Evolutionary conservation across 805 yeast genomes (phyloP).

Genomic region (Lachancea waltii): DNA sequence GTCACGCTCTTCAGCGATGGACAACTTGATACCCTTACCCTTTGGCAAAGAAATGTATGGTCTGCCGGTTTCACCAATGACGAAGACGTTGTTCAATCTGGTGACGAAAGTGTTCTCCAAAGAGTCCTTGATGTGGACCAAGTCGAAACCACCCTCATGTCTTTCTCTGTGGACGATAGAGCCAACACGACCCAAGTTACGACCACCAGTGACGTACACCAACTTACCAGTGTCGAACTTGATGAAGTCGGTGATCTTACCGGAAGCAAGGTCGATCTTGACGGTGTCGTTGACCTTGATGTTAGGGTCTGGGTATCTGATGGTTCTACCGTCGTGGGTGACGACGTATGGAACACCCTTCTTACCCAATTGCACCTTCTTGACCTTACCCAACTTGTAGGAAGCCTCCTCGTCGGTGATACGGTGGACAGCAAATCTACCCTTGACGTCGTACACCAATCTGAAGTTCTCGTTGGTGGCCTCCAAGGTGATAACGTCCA

Average conservation of each 20-base stretch:
- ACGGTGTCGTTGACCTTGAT: constrained; percentile 97
- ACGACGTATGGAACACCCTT: constrained; percentile 97
- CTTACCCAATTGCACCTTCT: constrained; percentile 97
- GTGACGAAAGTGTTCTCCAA: constrained; percentile 94
- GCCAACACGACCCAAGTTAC: constrained; percentile 98
- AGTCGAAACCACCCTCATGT: constrained; percentile 98
- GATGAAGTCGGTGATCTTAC: constrained; percentile 85
- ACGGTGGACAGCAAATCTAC: constrained; percentile 99
- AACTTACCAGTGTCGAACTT: constrained; percentile 89
- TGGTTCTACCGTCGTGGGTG: constrained; percentile 99
- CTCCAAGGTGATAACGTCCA: constrained; percentile 96
- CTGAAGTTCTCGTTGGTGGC: constrained; percentile 99
- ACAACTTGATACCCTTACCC: constrained; percentile 97
- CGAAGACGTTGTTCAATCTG: constrained; percentile 88
- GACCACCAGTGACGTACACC: constrained; percentile 95
- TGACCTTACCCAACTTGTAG: constrained; percentile 97
- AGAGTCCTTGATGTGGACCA: constrained; percentile 93
- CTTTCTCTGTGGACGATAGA: constrained; percentile 92
- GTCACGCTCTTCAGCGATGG: constrained; percentile 97
- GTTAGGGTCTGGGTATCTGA: constrained; percentile 98
- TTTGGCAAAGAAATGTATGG: constrained; percentile 93
- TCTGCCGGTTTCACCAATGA: constrained; percentile 92
- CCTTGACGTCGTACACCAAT: constrained; percentile 96
- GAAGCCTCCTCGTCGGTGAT: constrained; percentile 97
- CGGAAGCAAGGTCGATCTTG: constrained; percentile 92